These are phyloP conservation scores for Marsdenia floribunda DNA, from an alignment of 257 asterid genomes.

Conservation along the genomic window DNA sequence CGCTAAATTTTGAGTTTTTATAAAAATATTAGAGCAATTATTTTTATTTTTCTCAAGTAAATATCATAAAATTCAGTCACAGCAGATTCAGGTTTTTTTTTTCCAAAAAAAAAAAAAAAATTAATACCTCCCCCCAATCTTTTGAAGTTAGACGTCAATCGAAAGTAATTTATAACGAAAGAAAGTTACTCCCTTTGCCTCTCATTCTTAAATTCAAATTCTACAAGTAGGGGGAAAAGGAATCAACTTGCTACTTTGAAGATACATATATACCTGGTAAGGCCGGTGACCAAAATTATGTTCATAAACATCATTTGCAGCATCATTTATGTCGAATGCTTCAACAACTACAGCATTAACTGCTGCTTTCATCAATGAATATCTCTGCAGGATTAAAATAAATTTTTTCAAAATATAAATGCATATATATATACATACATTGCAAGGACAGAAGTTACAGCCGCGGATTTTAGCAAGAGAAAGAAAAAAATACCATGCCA, in stretches of 20 bases:
- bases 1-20: background rate
- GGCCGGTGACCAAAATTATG: slow-evolving; percentile 96
- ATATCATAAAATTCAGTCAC: background rate
- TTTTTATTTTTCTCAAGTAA: background rate
- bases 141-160: background rate
- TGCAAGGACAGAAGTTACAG: background rate
- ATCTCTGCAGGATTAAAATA: slow-evolving; percentile 35
- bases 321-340: slow-evolving; percentile 87
- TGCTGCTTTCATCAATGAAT: slow-evolving; percentile 68
- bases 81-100: background rate
- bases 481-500: slow-evolving; percentile 53
- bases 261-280: slow-evolving; percentile 43
- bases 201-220: background rate
- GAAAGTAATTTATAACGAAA: background rate
- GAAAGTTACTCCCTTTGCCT: too few relatives aligned
- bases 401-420: background rate
- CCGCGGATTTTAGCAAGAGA: background rate
- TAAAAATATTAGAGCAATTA: background rate
- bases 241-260: background rate
- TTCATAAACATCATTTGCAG: slow-evolving; percentile 86
- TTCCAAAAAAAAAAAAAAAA: background rate
- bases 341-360: slow-evolving; percentile 70
- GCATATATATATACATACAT: background rate
- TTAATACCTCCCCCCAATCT: background rate
- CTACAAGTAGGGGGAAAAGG: background rate